Conservation (phyloP, 441 rosid genomes). For the Macaranga tanarius region DNA sequence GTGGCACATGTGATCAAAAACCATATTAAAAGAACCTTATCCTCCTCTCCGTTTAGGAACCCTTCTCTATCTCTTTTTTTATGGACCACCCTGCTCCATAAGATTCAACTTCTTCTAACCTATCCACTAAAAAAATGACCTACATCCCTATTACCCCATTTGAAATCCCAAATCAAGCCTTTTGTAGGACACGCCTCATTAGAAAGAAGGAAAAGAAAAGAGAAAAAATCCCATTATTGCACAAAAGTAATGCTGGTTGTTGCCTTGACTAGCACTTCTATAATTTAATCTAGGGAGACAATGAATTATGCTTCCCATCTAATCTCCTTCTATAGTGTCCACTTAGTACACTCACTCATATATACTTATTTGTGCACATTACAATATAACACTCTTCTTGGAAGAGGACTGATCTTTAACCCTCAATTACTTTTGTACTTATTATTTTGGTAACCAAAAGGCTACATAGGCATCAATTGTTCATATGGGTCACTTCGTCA, state of each 20-base stretch:
- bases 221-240: constrained; percentile 24
- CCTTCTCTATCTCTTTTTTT: background rate
- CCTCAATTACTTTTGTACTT: background rate
- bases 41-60: background rate
- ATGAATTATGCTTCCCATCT: background rate
- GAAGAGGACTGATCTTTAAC: background rate
- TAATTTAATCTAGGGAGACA: constrained; percentile 16
- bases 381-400: background rate
- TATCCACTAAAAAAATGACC: constrained; percentile 20
- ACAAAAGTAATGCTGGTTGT: constrained; percentile 27
- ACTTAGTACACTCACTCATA: background rate
- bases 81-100: constrained; percentile 7
- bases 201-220: background rate
- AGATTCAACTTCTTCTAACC: constrained; percentile 1
- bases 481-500: background rate
- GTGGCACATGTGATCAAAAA: background rate
- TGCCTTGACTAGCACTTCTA: constrained; percentile 28
- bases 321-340: background rate
- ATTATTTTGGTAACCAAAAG: background rate
- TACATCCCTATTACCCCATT: constrained; percentile 1
- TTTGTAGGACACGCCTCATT: constrained; percentile 10
- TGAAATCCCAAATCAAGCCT: background rate
- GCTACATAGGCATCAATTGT: background rate
- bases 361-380: background rate
- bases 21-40: constrained; percentile 12